Conservation (phyloP, 164 flowering plant species). For the Magnolia changhungtana region DNA sequence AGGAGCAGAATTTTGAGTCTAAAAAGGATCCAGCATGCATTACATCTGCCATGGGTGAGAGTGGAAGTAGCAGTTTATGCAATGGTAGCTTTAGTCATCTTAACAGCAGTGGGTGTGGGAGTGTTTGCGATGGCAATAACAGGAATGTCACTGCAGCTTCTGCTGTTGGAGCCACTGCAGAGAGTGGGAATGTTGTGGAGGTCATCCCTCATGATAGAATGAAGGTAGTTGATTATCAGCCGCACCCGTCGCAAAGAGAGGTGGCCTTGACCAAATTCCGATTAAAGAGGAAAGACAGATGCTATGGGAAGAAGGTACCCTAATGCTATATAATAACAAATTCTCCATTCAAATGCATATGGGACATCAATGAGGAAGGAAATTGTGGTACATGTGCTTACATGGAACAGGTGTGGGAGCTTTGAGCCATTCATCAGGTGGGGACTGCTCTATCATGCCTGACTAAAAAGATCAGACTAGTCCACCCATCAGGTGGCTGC, state of each 20-base stretch:
- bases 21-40: constrained; percentile 35
- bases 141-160: constrained; percentile 37
- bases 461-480: no score
- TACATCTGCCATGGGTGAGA: constrained; percentile 50
- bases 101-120: constrained; percentile 45
- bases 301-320: constrained; percentile 83
- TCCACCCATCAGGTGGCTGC: no score
- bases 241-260: constrained; percentile 60
- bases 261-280: constrained; percentile 85
- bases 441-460: no score
- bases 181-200: constrained; percentile 41
- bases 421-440: no score
- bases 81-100: constrained; percentile 39
- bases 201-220: constrained; percentile 20
- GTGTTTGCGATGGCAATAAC: constrained; percentile 40
- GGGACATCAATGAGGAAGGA: no score
- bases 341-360: no score
- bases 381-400: no score
- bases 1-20: constrained; percentile 27
- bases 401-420: no score
- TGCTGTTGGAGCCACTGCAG: constrained; percentile 18
- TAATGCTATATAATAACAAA: no score
- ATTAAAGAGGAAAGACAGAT: constrained; percentile 87
- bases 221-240: constrained; percentile 23
- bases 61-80: constrained; percentile 53